Percentiles rank a stretch among this genome's conserved stretches.
Evolutionary conservation across 345 rosid genomes (phyloP).

Genomic region (Passiflora organensis): DNA sequence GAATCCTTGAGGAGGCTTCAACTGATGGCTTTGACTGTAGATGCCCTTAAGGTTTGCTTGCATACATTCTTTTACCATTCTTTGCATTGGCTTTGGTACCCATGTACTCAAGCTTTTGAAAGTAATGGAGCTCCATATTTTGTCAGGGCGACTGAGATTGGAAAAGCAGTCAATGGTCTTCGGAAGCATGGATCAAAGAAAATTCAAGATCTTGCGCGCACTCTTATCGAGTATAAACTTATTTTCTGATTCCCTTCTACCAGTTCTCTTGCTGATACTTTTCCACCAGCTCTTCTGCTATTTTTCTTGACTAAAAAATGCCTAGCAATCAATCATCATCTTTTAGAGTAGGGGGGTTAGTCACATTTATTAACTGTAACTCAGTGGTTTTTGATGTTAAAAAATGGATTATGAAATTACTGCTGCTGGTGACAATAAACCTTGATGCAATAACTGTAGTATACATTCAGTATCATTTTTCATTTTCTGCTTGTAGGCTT

Average conservation of each 20-base stretch:
- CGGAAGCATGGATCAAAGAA: constrained; percentile 61
- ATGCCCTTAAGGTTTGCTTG: constrained; percentile 57
- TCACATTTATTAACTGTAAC: too few species aligned
- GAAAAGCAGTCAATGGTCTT: constrained; percentile 82
- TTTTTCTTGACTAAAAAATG: too few species aligned
- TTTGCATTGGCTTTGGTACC: neutral
- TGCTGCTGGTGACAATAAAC: too few species aligned
- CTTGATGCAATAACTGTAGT: too few species aligned
- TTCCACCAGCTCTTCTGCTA: neutral
- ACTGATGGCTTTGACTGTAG: constrained; percentile 69
- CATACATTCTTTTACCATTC: neutral
- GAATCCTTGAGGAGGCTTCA: constrained; percentile 78
- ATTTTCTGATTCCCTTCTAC: neutral
- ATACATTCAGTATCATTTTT: too few species aligned
- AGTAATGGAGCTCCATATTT: constrained; percentile 17
- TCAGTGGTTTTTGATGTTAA: too few species aligned
- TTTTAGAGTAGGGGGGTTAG: too few species aligned
- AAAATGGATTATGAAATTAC: too few species aligned
- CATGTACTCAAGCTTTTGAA: neutral
- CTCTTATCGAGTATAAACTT: constrained; percentile 64
- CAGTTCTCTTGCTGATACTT: too few species aligned
- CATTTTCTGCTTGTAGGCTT: too few species aligned
- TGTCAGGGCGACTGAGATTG: constrained; percentile 76
- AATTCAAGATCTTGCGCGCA: constrained; percentile 55
- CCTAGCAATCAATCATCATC: too few species aligned